phyloP scores from a whole-genome alignment of 805 yeast species.

The Jamesozyma rosinii region DNA sequence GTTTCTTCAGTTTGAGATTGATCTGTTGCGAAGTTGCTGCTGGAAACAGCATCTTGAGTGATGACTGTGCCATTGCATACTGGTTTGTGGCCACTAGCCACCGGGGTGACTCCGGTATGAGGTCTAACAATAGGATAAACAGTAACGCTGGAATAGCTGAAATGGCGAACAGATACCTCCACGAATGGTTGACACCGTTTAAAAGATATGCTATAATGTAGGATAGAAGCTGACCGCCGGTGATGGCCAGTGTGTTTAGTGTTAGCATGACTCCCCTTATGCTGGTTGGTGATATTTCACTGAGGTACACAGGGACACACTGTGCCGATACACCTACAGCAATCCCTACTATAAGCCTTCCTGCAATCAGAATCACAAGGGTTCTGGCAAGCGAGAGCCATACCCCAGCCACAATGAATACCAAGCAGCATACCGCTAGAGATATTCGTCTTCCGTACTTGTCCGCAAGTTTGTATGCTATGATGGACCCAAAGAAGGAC shows the following conservation, averaged over 20 bases:
- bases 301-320: slow-evolving; percentile 49
- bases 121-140: slow-evolving; percentile 30
- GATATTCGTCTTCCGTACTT: slow-evolving; percentile 36
- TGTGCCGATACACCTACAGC: slow-evolving; percentile 69
- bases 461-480: slow-evolving; percentile 45
- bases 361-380: slow-evolving; percentile 38
- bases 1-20: slow-evolving; percentile 37
- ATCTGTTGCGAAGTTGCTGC: slow-evolving; percentile 37
- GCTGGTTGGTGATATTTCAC: slow-evolving; percentile 41
- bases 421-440: slow-evolving; percentile 36
- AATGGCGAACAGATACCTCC: slow-evolving; percentile 35
- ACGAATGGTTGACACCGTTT: slow-evolving; percentile 19
- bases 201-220: slow-evolving; percentile 32
- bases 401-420: slow-evolving; percentile 41
- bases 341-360: slow-evolving; percentile 57
- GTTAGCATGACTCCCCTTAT: slow-evolving; percentile 34
- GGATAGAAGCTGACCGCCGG: slow-evolving; percentile 43
- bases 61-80: slow-evolving; percentile 32
- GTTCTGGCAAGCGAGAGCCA: slow-evolving; percentile 37
- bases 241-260: slow-evolving; percentile 37
- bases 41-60: slow-evolving; percentile 38
- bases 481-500: slow-evolving; percentile 43
- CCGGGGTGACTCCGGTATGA: slow-evolving; percentile 47
- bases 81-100: slow-evolving; percentile 32
- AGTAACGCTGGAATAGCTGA: slow-evolving; percentile 37